phyloP scores from a whole-genome alignment of 106 monocot genomes.

The Phalaenopsis aphrodite region DNA sequence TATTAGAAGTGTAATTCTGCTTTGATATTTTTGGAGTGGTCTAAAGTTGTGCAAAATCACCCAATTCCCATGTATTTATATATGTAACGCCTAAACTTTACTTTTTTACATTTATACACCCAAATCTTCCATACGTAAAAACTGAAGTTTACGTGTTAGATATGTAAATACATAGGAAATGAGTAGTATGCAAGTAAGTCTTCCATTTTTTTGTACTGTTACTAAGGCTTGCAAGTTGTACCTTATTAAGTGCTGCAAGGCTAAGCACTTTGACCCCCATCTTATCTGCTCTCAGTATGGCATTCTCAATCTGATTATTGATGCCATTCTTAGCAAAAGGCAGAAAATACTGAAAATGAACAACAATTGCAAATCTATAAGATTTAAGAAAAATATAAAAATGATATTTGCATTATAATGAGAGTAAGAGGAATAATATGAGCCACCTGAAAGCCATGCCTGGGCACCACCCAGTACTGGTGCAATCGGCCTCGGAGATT shows the following conservation, averaged over 20 bases:
- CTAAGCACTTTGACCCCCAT: constrained; percentile 90
- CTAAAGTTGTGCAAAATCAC: background rate
- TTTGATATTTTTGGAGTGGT: no score
- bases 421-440: background rate
- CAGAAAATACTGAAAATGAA: constrained; percentile 68
- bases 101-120: no score
- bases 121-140: no score
- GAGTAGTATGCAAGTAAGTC: no score
- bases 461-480: constrained; percentile 76
- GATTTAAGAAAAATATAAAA: background rate
- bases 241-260: constrained; percentile 98
- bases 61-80: background rate
- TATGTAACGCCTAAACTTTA: no score
- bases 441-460: constrained; percentile 82
- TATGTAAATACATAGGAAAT: no score
- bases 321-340: constrained; percentile 83
- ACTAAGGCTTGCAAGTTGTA: constrained; percentile 8
- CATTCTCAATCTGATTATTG: constrained; percentile 82
- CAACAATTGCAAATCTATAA: background rate
- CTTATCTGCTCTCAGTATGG: constrained; percentile 82
- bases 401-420: background rate
- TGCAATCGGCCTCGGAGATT: constrained; percentile 46
- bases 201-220: background rate
- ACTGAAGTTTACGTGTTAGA: no score
- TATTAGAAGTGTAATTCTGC: no score